A percentile compares a stretch with the other conserved stretches of the same genome.
phyloP scores from a whole-genome alignment of 768 basidiomycete genomes.

The Lentinus brumalis region DNA sequence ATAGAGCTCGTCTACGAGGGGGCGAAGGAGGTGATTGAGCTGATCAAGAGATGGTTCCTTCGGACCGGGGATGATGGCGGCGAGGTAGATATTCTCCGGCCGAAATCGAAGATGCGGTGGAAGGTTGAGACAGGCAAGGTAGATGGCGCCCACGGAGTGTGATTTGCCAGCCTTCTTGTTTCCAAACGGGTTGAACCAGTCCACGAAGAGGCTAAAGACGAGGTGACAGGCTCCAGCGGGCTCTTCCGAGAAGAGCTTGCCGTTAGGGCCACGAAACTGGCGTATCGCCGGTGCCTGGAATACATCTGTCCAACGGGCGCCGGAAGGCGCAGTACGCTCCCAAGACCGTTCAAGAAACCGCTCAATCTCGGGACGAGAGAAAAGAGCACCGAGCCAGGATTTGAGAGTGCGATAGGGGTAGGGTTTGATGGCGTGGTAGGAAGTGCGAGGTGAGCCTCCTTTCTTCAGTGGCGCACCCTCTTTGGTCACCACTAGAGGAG shows the following conservation, averaged over 20 bases:
- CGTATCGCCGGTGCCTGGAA: constrained; percentile 9
- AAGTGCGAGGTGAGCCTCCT: neutral
- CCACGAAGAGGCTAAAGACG: constrained; percentile 15
- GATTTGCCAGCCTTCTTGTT: constrained; percentile 12
- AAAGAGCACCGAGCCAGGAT: constrained; percentile 16
- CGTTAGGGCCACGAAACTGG: constrained; percentile 17
- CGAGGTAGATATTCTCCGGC: constrained; percentile 42
- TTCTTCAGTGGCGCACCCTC: neutral
- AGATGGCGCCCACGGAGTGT: constrained; percentile 22
- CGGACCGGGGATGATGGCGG: constrained; percentile 45
- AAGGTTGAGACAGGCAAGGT: constrained; percentile 29
- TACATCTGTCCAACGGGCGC: constrained; percentile 11
- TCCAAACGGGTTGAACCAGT: constrained; percentile 22
- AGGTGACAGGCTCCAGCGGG: constrained; percentile 5
- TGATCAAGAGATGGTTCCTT: constrained; percentile 34
- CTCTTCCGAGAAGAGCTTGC: neutral
- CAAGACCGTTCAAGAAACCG: neutral
- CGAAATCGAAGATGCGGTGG: constrained; percentile 24
- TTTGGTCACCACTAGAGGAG: neutral
- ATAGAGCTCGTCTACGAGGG: constrained; percentile 41
- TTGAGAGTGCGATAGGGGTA: constrained; percentile 12
- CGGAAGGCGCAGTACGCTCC: neutral
- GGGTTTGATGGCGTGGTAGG: neutral
- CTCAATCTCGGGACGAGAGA: constrained; percentile 17
- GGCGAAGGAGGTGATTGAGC: constrained; percentile 41